Base-by-base conservation (phyloP, 345 rosid genomes). In the Trapa incisa region DNA sequence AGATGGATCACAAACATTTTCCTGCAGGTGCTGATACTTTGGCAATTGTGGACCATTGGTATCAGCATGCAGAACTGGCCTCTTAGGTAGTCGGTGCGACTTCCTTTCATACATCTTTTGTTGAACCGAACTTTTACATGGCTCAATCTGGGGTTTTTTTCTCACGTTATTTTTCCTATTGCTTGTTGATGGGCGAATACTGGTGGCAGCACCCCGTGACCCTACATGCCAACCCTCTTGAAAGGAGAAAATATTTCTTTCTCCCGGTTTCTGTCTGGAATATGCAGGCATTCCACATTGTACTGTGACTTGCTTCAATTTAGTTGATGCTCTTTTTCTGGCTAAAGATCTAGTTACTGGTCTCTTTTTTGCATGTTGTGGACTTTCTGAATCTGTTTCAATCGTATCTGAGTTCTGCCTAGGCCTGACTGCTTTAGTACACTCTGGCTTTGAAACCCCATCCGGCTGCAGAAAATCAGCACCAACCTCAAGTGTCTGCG, bases 381-480 rank as follows among this genome's bases (percentile, higher is more conserved):
- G 89, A 77, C 75, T 82, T 73, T 85, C 93, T 65, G 96, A 80
- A 80, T 84, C 97, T 66, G 84, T 81, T 86, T 91, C 99, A 65
- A 86, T 86, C 36, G 89, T 76, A 75, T 91, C 99, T 68, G 97
- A 85, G 74, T 67, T 72, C 71, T 80, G 83, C 68, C 76, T 76
- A 61, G 74, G 84, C 72, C 76, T 83, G 73, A 67, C 62, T 74
- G 33, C 70, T 64, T 64, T 70, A 70, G 74, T 84, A 65, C 43
- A 64, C n/a, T 70, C 68, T 69, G 71, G 66, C 64, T 68, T 74
- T 65, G 71, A 71, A 39, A 61, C 70, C 65, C 75, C 67, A 67
- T 71, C 76, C 65, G 75, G 71, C 75, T 74, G 80, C 54, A 61
- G 75, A 65, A 73, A 77, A 54, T 77, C 75, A 53, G 66, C 78